Evolutionary conservation across 305 asterid genomes (phyloP).

Genomic region (Rubia peregrina): DNA sequence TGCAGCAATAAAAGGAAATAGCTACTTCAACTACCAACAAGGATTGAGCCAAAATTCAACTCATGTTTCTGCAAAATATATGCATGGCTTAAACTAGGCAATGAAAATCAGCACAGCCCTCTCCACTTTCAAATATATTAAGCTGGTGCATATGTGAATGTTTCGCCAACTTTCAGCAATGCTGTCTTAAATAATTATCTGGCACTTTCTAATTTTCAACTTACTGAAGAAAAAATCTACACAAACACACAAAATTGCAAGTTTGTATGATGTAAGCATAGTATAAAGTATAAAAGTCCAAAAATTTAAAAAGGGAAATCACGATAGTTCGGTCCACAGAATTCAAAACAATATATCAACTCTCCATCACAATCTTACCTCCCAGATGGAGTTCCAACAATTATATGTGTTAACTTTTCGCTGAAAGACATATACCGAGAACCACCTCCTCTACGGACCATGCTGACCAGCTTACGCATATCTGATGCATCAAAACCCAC

Average conservation of each 20-base stretch:
- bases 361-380: slow-evolving; percentile 43
- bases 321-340: neutral
- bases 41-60: neutral
- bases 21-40: neutral
- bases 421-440: slow-evolving; percentile 79
- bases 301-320: neutral
- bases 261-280: neutral
- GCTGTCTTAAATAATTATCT: neutral
- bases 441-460: slow-evolving; percentile 94
- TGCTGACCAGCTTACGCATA: slow-evolving; percentile 74
- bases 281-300: slow-evolving; percentile 4
- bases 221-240: neutral
- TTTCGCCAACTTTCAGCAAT: neutral
- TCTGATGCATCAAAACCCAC: slow-evolving; percentile 84
- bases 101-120: neutral
- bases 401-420: slow-evolving; percentile 80
- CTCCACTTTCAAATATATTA: neutral
- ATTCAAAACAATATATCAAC: neutral
- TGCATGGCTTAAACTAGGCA: neutral
- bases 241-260: neutral
- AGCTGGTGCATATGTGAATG: neutral
- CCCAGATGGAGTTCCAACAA: slow-evolving; percentile 82
- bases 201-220: neutral
- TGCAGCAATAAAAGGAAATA: neutral
- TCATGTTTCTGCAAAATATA: neutral